A percentile compares a stretch with the other conserved stretches of the same genome.
These are phyloP conservation scores for Cladophialophora psammophila DNA, from an alignment of 2,329 filamentous ascomycete species.

Conservation along the genomic window DNA sequence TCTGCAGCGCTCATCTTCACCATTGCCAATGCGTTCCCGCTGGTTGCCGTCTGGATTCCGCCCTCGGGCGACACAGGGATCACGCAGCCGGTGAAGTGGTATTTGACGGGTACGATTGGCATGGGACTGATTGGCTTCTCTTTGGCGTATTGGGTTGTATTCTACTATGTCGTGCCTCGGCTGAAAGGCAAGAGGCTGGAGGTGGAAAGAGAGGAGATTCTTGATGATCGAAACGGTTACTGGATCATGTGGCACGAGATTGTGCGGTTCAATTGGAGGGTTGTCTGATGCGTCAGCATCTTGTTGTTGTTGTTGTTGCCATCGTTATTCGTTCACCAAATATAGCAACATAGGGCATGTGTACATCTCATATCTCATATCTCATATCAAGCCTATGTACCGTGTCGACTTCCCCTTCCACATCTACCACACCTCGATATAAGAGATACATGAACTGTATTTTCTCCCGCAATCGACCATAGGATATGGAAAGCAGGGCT, in stretches of 20 bases:
- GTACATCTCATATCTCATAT: no score
- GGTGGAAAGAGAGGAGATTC: neutral
- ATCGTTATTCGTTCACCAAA: no score
- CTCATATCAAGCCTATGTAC: no score
- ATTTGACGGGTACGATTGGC: neutral
- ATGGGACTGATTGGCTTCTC: neutral
- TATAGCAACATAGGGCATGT: no score
- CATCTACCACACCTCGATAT: no score
- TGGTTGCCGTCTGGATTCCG: constrained; percentile 8
- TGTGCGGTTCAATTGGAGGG: constrained; percentile 2
- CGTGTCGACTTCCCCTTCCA: no score
- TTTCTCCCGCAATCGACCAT: no score
- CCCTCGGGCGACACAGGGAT: neutral
- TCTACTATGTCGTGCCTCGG: neutral
- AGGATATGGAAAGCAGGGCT: no score
- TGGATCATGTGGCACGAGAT: constrained; percentile 4
- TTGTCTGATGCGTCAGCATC: neutral
- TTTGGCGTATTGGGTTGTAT: neutral
- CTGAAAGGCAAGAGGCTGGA: neutral
- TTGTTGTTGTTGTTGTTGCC: no score
- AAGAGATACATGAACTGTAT: no score
- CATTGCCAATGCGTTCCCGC: constrained; percentile 5
- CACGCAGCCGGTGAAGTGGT: constrained; percentile 1
- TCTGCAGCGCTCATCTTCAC: constrained; percentile 6
- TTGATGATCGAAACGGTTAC: neutral